These are phyloP conservation scores for Hypericum perforatum DNA, from an alignment of 345 rosid species.

Conservation along the genomic window DNA sequence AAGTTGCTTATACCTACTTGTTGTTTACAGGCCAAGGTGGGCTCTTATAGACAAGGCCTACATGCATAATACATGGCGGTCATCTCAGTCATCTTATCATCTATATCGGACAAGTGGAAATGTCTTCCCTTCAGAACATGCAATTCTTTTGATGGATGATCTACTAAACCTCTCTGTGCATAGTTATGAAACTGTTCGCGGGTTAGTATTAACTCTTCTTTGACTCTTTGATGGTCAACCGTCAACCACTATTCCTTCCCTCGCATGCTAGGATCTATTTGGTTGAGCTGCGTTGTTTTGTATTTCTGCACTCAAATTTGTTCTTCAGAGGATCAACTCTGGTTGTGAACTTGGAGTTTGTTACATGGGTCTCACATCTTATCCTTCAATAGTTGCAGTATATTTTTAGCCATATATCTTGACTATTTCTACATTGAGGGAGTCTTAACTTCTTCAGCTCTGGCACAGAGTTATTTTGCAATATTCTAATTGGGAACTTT, in stretches of 20 bases:
- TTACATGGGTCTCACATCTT: too few relatives aligned
- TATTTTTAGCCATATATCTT: too few relatives aligned
- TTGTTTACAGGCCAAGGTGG: slow-evolving; percentile 83
- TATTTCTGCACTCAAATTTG: too few relatives aligned
- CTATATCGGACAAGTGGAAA: slow-evolving; percentile 68
- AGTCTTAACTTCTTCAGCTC: too few relatives aligned
- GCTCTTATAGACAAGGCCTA: slow-evolving; percentile 89
- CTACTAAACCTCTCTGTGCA: slow-evolving; percentile 76
- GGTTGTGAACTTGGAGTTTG: too few relatives aligned
- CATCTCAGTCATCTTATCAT: slow-evolving; percentile 91
- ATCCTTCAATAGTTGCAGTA: too few relatives aligned
- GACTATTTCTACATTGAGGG: too few relatives aligned
- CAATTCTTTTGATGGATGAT: slow-evolving; percentile 68
- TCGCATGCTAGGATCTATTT: not conserved
- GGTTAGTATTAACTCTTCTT: slow-evolving; percentile 44
- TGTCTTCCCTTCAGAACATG: slow-evolving; percentile 64
- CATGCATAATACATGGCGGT: slow-evolving; percentile 95
- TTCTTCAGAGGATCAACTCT: too few relatives aligned
- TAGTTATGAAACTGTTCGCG: slow-evolving; percentile 90
- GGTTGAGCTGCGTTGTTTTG: too few relatives aligned
- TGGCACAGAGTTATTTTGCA: too few relatives aligned
- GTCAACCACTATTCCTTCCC: not conserved
- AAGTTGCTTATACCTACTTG: slow-evolving; percentile 12
- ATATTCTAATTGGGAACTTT: too few relatives aligned
- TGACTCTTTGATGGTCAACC: slow-evolving; percentile 1